Conservation (phyloP, 306 rosid species). For the Crotalaria pallida region DNA sequence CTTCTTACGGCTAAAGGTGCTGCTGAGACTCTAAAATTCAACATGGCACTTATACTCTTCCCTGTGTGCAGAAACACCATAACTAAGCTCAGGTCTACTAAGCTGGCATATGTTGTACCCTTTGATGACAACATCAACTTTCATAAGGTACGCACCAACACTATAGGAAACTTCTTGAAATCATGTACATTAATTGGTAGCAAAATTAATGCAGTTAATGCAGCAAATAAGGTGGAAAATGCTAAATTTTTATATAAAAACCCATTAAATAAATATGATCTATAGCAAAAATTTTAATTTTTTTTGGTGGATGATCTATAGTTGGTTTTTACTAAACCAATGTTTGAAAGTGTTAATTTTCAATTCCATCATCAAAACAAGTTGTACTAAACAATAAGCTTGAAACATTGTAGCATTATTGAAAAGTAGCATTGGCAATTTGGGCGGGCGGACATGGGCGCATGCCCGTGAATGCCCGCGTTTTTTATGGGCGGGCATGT, state of each 20-base stretch:
- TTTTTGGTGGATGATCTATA: too few relatives aligned
- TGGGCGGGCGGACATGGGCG: too few relatives aligned
- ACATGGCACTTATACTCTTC: constrained; percentile 87
- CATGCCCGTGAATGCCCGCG: too few relatives aligned
- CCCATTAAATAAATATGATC: neutral
- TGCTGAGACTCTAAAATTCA: constrained; percentile 88
- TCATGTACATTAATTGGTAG: neutral
- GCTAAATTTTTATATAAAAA: neutral
- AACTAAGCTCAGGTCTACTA: constrained; percentile 89
- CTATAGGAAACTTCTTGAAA: neutral
- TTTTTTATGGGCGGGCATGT: too few relatives aligned
- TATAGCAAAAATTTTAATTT: neutral
- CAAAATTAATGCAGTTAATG: neutral
- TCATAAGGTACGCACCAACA: constrained; percentile 66
- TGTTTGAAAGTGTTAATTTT: neutral
- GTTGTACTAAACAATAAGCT: too few relatives aligned
- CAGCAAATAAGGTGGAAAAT: neutral
- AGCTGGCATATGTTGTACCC: constrained; percentile 55
- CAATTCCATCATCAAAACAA: neutral
- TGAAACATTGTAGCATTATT: neutral
- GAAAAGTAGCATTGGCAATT: too few relatives aligned
- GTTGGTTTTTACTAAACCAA: neutral
- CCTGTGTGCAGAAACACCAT: constrained; percentile 96
- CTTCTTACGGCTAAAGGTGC: constrained; percentile 87
- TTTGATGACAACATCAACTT: constrained; percentile 98